Evolutionary conservation across 441 rosid species (phyloP), one percentile per base, ranked within the genome.

Genomic region (Croton setiger): DNA sequence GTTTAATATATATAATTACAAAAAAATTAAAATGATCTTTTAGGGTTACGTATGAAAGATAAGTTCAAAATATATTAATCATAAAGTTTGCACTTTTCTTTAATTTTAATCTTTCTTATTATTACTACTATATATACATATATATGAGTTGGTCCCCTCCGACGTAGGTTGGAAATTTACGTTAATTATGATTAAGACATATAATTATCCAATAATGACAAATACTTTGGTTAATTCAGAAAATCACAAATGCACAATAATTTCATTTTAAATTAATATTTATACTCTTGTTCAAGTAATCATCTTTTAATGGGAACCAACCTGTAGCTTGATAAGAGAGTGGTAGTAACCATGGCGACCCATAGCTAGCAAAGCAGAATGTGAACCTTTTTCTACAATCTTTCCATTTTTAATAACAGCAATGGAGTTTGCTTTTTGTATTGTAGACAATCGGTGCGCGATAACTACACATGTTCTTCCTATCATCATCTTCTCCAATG

Each of bases 351-450:
- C 86, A 3, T 45, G 53, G 14, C 39, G 54, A 20, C 86, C 87
- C 7, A 60, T 66, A 12, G 74, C 68, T 1, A 85, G 49, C 13
- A 87, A 67, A 39, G 70, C 77, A 27, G 80, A 66, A 49, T 80
- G 89, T 18, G 87, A 81, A 35, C 91, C 86, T 63, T 75, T 63
- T 68, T 87, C 87, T 47, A 58, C 86, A 33, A 83, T 79, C 60
- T 80, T 78, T 62, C 86, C 84, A 35, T 75, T 76, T 72, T 78
- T 73, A 14, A 84, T 82, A 55, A 82, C 81, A 2, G 75, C 79
- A n/a, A 82, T 80, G 36, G 53, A 52, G 63, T 80, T 83, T 35
- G 83, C 76, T 51, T 79, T 78, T 31, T 78, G 83, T 43, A 78
- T 73, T 0, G 86, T 82, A 18, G 86, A 82, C 69, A 84, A 39